A percentile compares a stretch with the other conserved stretches of the same genome.
Evolutionary conservation across 441 rosid species (phyloP).

Genomic region (Syzygium malaccense): DNA sequence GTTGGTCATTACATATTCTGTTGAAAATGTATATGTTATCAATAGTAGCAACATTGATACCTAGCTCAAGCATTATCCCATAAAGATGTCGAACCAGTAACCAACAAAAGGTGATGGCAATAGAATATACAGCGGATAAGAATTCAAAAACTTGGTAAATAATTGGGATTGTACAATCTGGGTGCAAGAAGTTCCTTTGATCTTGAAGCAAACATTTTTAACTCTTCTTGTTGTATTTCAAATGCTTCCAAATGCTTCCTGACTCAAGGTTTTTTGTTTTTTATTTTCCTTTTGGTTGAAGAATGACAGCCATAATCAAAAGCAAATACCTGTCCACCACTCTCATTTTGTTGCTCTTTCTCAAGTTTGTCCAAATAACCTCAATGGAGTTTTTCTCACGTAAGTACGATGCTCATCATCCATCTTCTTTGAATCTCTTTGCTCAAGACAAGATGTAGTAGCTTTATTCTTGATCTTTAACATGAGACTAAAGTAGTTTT

Average conservation of each 20-base stretch:
- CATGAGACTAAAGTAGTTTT: background rate
- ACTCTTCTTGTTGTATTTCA: background rate
- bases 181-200: background rate
- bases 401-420: constrained; percentile 34
- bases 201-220: background rate
- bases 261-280: background rate
- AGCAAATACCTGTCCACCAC: constrained; percentile 70
- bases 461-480: constrained; percentile 8
- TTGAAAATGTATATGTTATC: background rate
- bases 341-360: constrained; percentile 86
- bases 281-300: constrained; percentile 10
- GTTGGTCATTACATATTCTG: background rate
- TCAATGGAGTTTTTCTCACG: constrained; percentile 69
- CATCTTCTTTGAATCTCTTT: background rate
- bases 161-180: background rate
- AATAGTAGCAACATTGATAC: background rate
- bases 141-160: background rate
- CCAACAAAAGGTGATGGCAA: background rate
- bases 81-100: background rate
- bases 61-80: background rate
- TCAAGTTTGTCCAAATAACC: constrained; percentile 83
- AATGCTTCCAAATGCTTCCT: background rate
- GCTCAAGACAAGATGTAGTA: background rate
- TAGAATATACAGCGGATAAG: background rate
- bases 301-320: constrained; percentile 69